phyloP scores from a whole-genome alignment of 1,284 basidiomycete genomes.

The Stygiomarasmius scandens region DNA sequence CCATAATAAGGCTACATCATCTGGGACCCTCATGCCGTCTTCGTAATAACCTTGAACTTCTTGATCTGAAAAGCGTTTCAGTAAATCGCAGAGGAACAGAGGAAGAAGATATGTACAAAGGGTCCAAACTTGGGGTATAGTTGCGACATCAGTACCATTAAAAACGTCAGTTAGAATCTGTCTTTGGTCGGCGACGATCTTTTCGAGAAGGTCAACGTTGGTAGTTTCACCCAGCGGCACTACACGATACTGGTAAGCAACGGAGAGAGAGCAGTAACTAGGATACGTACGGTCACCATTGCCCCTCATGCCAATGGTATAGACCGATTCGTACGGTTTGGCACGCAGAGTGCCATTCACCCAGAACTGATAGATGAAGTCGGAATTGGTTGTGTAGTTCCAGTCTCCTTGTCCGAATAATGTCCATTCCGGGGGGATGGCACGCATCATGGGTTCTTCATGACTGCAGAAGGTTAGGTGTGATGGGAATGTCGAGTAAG shows the following conservation, averaged over 20 bases:
- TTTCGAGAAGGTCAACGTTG: slow-evolving; percentile 54
- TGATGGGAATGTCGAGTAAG: background rate
- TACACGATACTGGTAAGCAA: slow-evolving; percentile 22
- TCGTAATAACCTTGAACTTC: slow-evolving; percentile 73
- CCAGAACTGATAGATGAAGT: slow-evolving; percentile 63
- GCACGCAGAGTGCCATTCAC: slow-evolving; percentile 58
- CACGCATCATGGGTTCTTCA: slow-evolving; percentile 69
- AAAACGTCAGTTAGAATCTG: slow-evolving; percentile 60
- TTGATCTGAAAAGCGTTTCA: slow-evolving; percentile 43
- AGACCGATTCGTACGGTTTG: slow-evolving; percentile 59
- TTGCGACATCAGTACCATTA: slow-evolving; percentile 48
- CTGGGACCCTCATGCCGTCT: slow-evolving; percentile 56
- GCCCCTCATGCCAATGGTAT: slow-evolving; percentile 69
- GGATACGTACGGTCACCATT: slow-evolving; percentile 55
- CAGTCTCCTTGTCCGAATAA: slow-evolving; percentile 58
- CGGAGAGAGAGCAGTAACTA: background rate
- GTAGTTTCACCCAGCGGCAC: slow-evolving; percentile 54
- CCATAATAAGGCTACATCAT: slow-evolving; percentile 62
- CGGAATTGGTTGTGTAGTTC: slow-evolving; percentile 59
- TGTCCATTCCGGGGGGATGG: slow-evolving; percentile 62
- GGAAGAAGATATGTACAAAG: slow-evolving; percentile 49
- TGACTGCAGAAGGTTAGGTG: too few relatives aligned
- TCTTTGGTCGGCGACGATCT: slow-evolving; percentile 64
- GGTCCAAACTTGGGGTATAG: slow-evolving; percentile 68
- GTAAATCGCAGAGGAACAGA: background rate